Evolutionary conservation across 176 grass and related monocot species (phyloP), one percentile per base, ranked within the genome.

Genomic region (Carex myosuroides): DNA sequence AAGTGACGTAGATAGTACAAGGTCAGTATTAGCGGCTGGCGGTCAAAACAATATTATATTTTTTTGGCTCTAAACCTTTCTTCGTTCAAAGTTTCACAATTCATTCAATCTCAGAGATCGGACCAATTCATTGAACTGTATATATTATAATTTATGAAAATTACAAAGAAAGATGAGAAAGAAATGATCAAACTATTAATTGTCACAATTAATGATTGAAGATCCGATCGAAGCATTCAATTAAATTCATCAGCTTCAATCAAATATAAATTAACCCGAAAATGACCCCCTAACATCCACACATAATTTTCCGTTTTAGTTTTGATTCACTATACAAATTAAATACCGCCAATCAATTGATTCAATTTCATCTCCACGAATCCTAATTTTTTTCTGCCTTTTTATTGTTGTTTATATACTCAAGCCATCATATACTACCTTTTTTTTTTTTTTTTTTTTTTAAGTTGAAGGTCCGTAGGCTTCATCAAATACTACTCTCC

Each of bases 181-280:
- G 17, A 4, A 3, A 56, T 56, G 20, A 82, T 50, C 44, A 4
- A 82, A 82, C 20, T 50, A 10, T 48, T 76, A 21, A 50, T 53
- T 76, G 0, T 76, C 5, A 62, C 20, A 50, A 50, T 50, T 50
- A 50, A 50, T 50, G 41, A 78, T 56, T 78, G 20, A 56, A 4
- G 35, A 50, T n/a, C 41, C 21, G 26, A 83, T 83, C 21, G 41
- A 83, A 69, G 81, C 57, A 83, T 29, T 61, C 32, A 35, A 81
- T 20, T 66, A 83, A 81, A 52, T 39, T 39, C 37, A 83, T 53
- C 9, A 63, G 81, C 81, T 53, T 83, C 81, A 83, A 83, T 68
- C 18, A 65, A 68, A 29, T 29, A 29, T 29, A 24, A 81, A 81
- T 61, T 32, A 81, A 42, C 32, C 80, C 20, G 60, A 14, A 68